Conservation (phyloP, 805 yeast genomes). For the Wickerhamomyces hampshirensis region DNA sequence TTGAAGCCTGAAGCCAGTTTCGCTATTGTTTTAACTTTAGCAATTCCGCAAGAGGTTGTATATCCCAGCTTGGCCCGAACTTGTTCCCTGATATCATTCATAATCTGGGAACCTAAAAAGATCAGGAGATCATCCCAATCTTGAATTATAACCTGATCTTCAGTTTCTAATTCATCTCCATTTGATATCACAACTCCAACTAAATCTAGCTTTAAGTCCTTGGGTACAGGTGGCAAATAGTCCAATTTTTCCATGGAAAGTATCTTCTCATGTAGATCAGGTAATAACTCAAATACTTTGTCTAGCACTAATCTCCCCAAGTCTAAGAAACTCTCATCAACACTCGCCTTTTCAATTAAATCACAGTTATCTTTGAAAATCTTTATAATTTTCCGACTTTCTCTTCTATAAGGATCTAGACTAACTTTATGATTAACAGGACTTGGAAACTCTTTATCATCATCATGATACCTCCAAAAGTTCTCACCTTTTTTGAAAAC, state of each 20-base stretch:
- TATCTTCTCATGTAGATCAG: constrained; percentile 31
- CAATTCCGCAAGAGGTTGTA: constrained; percentile 88
- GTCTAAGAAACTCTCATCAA: constrained; percentile 89
- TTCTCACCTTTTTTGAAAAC: constrained; percentile 85
- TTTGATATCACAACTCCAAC: constrained; percentile 12
- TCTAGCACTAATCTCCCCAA: constrained; percentile 60
- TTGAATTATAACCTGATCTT: constrained; percentile 5
- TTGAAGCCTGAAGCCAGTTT: constrained; percentile 81
- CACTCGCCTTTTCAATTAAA: constrained; percentile 86
- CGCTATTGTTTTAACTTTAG: constrained; percentile 70
- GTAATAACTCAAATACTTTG: constrained; percentile 40
- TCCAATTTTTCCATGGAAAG: constrained; percentile 14
- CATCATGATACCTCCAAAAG: constrained; percentile 68
- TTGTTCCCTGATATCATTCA: constrained; percentile 46
- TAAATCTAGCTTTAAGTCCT: constrained; percentile 28
- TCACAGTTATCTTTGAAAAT: constrained; percentile 60
- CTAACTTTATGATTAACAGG: constrained; percentile 75
- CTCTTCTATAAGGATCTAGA: constrained; percentile 86
- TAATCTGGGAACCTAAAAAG: constrained; percentile 59
- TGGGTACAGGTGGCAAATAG: constrained; percentile 38
- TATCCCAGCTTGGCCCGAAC: constrained; percentile 60
- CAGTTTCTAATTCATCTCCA: constrained; percentile 10
- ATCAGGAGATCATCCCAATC: constrained; percentile 85
- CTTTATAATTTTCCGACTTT: constrained; percentile 71
- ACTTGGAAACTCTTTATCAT: constrained; percentile 45